Percentiles rank a stretch among this genome's conserved stretches.
Evolutionary conservation across 345 rosid species (phyloP).

Genomic region (Crucihimalaya himalaica): DNA sequence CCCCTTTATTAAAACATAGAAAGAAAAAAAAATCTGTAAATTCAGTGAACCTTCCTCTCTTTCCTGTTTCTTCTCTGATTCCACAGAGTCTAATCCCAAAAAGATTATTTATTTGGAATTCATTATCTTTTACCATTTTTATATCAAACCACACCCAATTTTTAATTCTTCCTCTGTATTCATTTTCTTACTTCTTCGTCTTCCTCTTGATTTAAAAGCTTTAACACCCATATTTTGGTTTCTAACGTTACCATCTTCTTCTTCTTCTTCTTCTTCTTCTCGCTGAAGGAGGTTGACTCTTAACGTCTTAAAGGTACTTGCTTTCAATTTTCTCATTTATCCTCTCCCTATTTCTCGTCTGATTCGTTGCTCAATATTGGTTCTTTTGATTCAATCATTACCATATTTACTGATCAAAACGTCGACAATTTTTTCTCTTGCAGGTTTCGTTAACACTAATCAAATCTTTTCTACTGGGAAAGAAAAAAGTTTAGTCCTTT

Average conservation of each 20-base stretch:
- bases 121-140: slow-evolving; percentile 26
- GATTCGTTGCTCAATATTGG: not conserved
- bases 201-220: slow-evolving; percentile 2
- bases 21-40: slow-evolving; percentile 27
- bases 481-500: not conserved
- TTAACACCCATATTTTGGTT: not conserved
- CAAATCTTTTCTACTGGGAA: not conserved
- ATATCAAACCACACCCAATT: slow-evolving; percentile 15
- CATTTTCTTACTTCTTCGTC: slow-evolving; percentile 1
- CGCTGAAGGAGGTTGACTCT: not conserved
- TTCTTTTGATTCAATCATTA: not conserved
- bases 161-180: slow-evolving; percentile 20
- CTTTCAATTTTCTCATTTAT: slow-evolving; percentile 11
- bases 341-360: not conserved
- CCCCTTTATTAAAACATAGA: not conserved
- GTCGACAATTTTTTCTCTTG: not conserved
- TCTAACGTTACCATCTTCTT: not conserved
- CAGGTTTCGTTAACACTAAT: slow-evolving; percentile 12
- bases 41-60: slow-evolving; percentile 43
- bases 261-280: slow-evolving; percentile 10
- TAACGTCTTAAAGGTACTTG: slow-evolving; percentile 11
- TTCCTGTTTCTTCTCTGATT: slow-evolving; percentile 35
- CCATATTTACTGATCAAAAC: not conserved
- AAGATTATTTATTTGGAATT: slow-evolving; percentile 16
- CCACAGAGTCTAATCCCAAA: slow-evolving; percentile 30